phyloP scores from a whole-genome alignment of 139 green algal species.

The Parachlorella kessleri region DNA sequence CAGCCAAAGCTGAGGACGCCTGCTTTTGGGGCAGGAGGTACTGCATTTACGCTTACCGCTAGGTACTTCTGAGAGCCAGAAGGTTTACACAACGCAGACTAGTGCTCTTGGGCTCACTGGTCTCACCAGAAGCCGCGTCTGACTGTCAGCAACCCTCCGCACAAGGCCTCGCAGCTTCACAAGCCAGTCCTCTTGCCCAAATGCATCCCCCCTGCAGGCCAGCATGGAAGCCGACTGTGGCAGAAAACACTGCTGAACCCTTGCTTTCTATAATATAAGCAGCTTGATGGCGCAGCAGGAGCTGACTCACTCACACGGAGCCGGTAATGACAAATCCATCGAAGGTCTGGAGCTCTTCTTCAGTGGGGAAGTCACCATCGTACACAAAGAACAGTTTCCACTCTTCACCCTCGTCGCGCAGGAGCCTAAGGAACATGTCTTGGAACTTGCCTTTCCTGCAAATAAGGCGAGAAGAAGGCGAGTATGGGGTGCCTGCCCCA shows the following conservation, averaged over 20 bases:
- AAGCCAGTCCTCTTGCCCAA: slow-evolving; percentile 9
- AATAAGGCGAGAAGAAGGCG: no score
- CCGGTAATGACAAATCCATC: slow-evolving; percentile 11
- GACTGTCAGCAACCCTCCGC: neutral
- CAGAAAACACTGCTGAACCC: neutral
- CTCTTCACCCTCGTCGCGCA: slow-evolving; percentile 14
- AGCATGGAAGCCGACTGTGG: neutral
- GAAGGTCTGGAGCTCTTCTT: neutral
- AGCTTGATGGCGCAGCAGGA: neutral
- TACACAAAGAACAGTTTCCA: slow-evolving; percentile 9
- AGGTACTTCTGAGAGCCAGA: neutral
- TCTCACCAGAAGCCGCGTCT: slow-evolving; percentile 20
- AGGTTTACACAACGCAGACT: neutral
- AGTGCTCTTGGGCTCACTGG: neutral
- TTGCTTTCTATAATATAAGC: neutral
- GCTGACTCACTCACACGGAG: slow-evolving; percentile 1
- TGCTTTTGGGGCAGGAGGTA: neutral
- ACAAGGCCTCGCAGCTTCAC: neutral
- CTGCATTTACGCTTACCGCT: neutral
- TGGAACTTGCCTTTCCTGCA: slow-evolving; percentile 21
- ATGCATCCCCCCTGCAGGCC: slow-evolving; percentile 6
- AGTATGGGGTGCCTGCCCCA: no score
- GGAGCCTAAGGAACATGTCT: slow-evolving; percentile 17
- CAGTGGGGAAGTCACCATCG: neutral
- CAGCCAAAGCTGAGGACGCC: no score